Base-by-base conservation (phyloP, 2,329 filamentous ascomycete genomes). In the Penicillium palitans region DNA sequence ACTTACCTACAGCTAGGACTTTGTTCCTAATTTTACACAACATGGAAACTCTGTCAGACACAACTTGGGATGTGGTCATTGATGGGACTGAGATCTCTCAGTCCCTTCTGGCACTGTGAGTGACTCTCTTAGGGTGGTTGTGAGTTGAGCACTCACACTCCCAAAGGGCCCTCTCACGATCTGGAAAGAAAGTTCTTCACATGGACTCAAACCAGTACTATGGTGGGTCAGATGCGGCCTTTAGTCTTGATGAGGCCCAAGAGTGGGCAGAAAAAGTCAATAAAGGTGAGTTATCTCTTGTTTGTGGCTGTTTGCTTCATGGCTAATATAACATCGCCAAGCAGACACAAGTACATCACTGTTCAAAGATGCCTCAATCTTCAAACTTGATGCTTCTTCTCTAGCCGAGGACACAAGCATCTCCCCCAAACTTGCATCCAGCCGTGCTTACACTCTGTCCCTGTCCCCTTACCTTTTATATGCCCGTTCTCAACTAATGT, bases 191-290 rank as follows among this genome's bases (percentile, higher is more conserved):
- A 69, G 85, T 97, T 65, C 84, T 98, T 60, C 93, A 98, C 74
- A 80, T 97, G 72, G 93, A 98, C 73, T 84, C 85, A 63, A 93
- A 96, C 78, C 83, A 87, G 61, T 96, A 91, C 76, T 98, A 98
- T 78, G 93, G 93, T 68, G 90, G 90, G 53, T 75, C 87, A 40
- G 91, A 96, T 72, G 92, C 93, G 62, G 91, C 91, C 2, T 84
- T 98, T 65, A 95, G 87, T 75, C 80, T 97, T 37, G 84, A 90
- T 61, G 93, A 97, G 73, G 87, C 86, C 39, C 87, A 93, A 66
- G 81, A 83, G 39, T 98, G 92, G 91, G 86, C 82, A 45, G 78
- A 80, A 47, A 78, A 74, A 61, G 67, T 79, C 58, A 74, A 73
- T 48, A 57, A 74, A 66, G 72, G 78, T 79, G 62, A 62, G 70